Conservation (phyloP, 2,329 filamentous ascomycete genomes). For the Acrocalymma vagum region DNA sequence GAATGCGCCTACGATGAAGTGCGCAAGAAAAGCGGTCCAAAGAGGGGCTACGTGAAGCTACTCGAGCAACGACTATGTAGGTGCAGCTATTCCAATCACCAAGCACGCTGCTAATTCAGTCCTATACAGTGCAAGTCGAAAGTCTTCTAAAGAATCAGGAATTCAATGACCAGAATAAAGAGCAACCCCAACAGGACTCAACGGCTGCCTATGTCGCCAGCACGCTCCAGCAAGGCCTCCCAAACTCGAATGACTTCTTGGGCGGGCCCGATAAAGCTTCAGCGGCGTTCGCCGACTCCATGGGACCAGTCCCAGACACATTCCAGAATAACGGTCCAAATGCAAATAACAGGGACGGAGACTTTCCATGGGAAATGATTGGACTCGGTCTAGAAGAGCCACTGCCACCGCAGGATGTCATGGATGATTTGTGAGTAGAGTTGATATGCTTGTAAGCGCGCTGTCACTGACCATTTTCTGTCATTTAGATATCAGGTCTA, state of each 20-base stretch:
- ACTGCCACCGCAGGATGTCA: slow-evolving; percentile 78
- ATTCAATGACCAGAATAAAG: slow-evolving; percentile 44
- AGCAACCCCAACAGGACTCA: slow-evolving; percentile 29
- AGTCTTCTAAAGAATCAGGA: slow-evolving; percentile 86
- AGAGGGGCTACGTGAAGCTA: slow-evolving; percentile 93
- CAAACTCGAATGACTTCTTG: slow-evolving; percentile 28
- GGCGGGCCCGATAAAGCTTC: slow-evolving; percentile 18
- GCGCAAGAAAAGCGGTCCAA: slow-evolving; percentile 91
- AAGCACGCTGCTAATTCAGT: slow-evolving; percentile 16
- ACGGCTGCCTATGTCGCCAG: slow-evolving; percentile 42
- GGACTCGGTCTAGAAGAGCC: slow-evolving; percentile 83
- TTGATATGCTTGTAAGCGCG: not conserved
- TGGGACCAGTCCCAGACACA: slow-evolving; percentile 26
- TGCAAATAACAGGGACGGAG: slow-evolving; percentile 25
- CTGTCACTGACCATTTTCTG: slow-evolving; percentile 19
- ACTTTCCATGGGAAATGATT: slow-evolving; percentile 86
- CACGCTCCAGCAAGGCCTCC: slow-evolving; percentile 33
- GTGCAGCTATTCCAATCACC: slow-evolving; percentile 40
- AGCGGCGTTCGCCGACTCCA: slow-evolving; percentile 14
- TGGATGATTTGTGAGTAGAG: slow-evolving; percentile 78
- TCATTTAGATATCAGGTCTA: slow-evolving; percentile 76
- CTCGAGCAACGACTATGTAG: slow-evolving; percentile 90
- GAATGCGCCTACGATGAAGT: slow-evolving; percentile 91
- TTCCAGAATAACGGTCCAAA: slow-evolving; percentile 23
- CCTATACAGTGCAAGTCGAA: slow-evolving; percentile 84